These are phyloP conservation scores for Trametes cingulata DNA, from an alignment of 768 basidiomycete species.

Conservation along the genomic window DNA sequence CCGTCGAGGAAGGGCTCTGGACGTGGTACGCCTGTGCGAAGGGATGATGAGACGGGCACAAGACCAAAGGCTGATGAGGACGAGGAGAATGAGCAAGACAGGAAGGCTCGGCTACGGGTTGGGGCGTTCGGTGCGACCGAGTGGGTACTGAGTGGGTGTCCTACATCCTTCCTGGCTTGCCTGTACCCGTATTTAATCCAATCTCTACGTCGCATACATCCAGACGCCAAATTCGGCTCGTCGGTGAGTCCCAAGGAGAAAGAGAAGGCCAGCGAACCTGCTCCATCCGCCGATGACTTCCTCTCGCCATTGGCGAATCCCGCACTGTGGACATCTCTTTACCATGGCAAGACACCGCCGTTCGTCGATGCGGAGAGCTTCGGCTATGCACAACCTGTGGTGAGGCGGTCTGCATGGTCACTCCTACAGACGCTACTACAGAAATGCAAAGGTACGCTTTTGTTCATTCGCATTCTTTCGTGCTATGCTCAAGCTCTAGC, in stretches of 20 bases:
- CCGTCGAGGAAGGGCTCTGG: slow-evolving; percentile 33
- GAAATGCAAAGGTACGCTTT: slow-evolving; percentile 44
- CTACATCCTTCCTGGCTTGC: slow-evolving; percentile 1
- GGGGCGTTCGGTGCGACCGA: slow-evolving; percentile 65
- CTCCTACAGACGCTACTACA: slow-evolving; percentile 49
- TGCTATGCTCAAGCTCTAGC: neutral
- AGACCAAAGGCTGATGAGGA: slow-evolving; percentile 55
- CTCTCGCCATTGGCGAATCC: slow-evolving; percentile 49
- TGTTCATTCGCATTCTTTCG: no score
- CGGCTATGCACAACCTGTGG: slow-evolving; percentile 67
- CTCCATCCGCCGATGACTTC: slow-evolving; percentile 30
- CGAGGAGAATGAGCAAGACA: slow-evolving; percentile 71
- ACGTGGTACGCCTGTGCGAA: slow-evolving; percentile 35
- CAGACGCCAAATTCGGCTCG: slow-evolving; percentile 11
- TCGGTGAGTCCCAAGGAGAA: slow-evolving; percentile 5
- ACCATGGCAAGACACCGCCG: slow-evolving; percentile 43
- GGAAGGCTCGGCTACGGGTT: slow-evolving; percentile 67
- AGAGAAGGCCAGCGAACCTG: neutral
- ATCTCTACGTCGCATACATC: neutral
- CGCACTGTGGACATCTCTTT: slow-evolving; percentile 60
- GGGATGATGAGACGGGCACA: slow-evolving; percentile 35
- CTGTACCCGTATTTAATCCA: slow-evolving; percentile 11
- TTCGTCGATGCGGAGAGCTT: slow-evolving; percentile 49
- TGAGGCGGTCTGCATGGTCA: slow-evolving; percentile 72
- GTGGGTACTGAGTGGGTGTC: slow-evolving; percentile 60